Conservation (phyloP, 2,329 filamentous ascomycete species). For the Penicillium sp. region DNA sequence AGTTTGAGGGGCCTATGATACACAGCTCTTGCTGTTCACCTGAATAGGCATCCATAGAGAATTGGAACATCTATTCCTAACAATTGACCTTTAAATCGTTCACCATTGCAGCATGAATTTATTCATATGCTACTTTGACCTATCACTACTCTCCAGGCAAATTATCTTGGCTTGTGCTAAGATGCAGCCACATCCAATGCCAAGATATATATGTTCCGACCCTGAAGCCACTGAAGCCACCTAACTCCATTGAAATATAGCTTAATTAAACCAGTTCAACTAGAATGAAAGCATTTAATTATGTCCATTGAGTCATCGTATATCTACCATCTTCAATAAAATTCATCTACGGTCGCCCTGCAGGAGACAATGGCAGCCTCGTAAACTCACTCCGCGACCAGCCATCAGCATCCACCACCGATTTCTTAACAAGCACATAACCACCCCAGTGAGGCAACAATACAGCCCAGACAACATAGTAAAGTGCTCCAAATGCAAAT, state of each 20-base stretch:
- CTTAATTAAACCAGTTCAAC: too few relatives aligned
- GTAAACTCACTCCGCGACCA: constrained; percentile 66
- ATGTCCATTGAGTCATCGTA: background rate
- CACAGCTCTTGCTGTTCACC: constrained; percentile 26
- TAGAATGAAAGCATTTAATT: background rate
- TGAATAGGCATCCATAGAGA: constrained; percentile 56
- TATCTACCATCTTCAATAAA: background rate
- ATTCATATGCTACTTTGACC: background rate
- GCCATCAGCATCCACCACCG: constrained; percentile 63
- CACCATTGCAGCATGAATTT: background rate
- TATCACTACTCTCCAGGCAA: background rate
- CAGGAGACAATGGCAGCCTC: constrained; percentile 44
- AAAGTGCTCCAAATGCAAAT: constrained; percentile 57
- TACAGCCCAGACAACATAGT: constrained; percentile 60
- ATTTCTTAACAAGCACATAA: constrained; percentile 63
- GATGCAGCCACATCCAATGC: background rate
- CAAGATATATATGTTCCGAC: background rate
- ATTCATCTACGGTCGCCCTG: background rate
- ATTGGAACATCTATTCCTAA: constrained; percentile 45
- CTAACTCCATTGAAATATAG: too few relatives aligned
- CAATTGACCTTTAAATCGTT: background rate
- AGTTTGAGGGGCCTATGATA: constrained; percentile 55
- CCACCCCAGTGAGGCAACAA: constrained; percentile 51
- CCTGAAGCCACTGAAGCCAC: too few relatives aligned
- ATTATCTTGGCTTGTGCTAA: background rate